Evolutionary conservation across 1,284 basidiomycete species (phyloP), one percentile per base, ranked within the genome.

Genomic region (Sporisorium exsertum): DNA sequence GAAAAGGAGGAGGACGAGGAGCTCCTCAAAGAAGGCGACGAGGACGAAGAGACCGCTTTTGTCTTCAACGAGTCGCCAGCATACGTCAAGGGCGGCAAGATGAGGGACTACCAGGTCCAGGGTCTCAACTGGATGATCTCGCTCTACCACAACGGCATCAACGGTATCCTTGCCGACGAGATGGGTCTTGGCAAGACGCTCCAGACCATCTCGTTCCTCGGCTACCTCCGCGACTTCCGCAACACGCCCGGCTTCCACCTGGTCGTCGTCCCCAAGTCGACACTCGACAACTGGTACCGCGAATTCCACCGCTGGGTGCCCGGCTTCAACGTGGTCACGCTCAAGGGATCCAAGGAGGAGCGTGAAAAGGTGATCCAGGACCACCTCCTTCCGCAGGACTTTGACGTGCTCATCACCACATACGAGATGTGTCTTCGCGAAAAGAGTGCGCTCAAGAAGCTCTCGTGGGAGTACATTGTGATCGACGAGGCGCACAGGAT

Each of bases 401-500:
- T 99, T 82, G 93, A 98, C 86, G 91, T 97, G 64, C 92, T 94
- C 86, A 92, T 99, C 86, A 97, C 97, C 0, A 94, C 94, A 0
- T 99, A 99, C 87, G 97, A 99, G 86, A 93, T 99, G 81, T 97
- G 95, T 85, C 89, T 99, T 68, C 94, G 97, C 80, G 97, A 99
- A 85, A 95, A 95, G 87, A 89, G 90, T 27, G 90, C 92, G 0
- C 89, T 99, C 78, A 95, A 94, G 87, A 97, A 96, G 86, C 94
- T 98, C 83, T 93, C 92, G 0, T 99, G 97, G 89, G 94, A 97
- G 87, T 99, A 99, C 87, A 98, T 99, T 86, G 90, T 94, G 79
- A 99, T 99, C 83, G 96, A 99, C 87, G 97, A 99, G 87, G 97
- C 96, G 0, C 97, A 99, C 84, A 92, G 96, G 42, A 99, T 99